A percentile compares a stretch with the other conserved stretches of the same genome.
phyloP scores from a whole-genome alignment of 73 alveolate species.

The Paramecium sexaurelia region DNA sequence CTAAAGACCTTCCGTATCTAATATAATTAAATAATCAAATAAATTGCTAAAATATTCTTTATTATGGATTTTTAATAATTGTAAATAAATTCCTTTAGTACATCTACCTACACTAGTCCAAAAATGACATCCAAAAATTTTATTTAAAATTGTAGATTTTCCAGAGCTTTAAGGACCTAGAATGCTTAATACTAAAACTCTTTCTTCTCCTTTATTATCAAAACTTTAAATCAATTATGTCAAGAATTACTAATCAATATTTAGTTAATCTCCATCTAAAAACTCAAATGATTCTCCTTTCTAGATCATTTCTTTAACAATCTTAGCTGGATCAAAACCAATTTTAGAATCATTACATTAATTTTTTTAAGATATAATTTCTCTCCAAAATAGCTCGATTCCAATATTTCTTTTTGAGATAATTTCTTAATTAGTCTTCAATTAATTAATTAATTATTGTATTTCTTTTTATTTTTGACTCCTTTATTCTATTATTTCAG shows the following conservation, averaged over 20 bases:
- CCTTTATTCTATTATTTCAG: neutral
- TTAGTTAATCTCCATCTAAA: neutral
- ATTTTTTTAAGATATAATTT: neutral
- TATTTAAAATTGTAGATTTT: constrained; percentile 33
- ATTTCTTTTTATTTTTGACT: neutral
- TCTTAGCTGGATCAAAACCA: neutral
- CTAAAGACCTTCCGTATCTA: neutral
- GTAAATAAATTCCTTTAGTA: constrained; percentile 55
- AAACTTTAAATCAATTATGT: neutral
- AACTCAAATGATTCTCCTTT: constrained; percentile 8
- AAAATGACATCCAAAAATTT: constrained; percentile 57
- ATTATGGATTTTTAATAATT: constrained; percentile 5
- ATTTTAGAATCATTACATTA: neutral
- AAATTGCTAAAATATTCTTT: neutral
- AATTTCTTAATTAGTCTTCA: neutral
- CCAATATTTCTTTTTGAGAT: neutral
- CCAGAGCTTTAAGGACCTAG: constrained; percentile 62
- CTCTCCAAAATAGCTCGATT: neutral
- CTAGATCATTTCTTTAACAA: neutral
- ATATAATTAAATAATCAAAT: neutral
- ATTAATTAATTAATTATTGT: neutral
- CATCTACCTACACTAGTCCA: constrained; percentile 50
- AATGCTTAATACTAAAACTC: neutral
- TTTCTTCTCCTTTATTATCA: neutral
- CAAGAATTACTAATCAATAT: neutral